Percentiles rank a stretch among this genome's conserved stretches.
Evolutionary conservation across 106 monocot species (phyloP).

Genomic region (Cymbidium sinense): DNA sequence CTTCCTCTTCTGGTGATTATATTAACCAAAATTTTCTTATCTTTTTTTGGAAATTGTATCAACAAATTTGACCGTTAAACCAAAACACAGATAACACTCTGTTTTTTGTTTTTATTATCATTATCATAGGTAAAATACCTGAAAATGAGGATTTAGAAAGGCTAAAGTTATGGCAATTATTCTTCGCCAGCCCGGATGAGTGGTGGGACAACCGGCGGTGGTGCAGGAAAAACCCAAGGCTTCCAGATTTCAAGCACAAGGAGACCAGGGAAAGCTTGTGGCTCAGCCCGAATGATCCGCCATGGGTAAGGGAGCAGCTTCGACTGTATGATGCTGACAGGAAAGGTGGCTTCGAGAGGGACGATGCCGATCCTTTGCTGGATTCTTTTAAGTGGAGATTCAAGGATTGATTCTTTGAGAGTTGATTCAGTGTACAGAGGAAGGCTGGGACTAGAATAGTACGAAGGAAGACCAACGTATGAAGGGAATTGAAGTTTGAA

Average conservation of each 20-base stretch:
- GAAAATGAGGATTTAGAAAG: conserved; percentile 28
- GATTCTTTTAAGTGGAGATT: conserved; percentile 20
- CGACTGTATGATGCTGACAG: conserved; percentile 47
- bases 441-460: too few species aligned
- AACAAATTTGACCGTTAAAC: too few species aligned
- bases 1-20: conserved; percentile 5
- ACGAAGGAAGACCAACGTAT: too few species aligned
- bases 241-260: conserved; percentile 77
- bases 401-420: conserved; percentile 18
- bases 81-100: too few species aligned
- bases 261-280: conserved; percentile 59
- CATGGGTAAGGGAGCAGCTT: conserved; percentile 81
- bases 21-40: not conserved
- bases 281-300: conserved; percentile 57
- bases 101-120: not conserved
- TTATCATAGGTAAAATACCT: not conserved
- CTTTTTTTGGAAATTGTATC: not conserved
- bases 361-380: not conserved
- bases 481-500: too few species aligned
- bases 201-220: conserved; percentile 79
- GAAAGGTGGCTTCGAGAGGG: not conserved
- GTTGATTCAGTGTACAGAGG: too few species aligned
- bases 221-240: conserved; percentile 9
- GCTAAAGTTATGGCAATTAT: conserved; percentile 71
- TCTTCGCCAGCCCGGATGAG: conserved; percentile 65